Evolutionary conservation across 768 basidiomycete genomes (phyloP).

Genomic region (Tylopilus subfusipes): DNA sequence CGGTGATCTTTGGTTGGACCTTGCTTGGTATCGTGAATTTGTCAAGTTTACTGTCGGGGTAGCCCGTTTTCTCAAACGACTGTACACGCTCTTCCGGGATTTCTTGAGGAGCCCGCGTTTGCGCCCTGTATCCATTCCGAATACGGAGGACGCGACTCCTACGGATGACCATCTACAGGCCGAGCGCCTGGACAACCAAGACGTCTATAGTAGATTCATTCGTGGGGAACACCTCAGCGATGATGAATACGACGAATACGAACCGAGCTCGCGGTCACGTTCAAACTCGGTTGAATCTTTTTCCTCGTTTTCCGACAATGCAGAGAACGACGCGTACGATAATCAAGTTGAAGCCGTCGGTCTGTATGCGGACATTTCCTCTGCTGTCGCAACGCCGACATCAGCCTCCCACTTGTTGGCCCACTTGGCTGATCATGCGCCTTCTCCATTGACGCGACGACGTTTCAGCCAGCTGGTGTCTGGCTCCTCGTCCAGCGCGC

Average conservation of each 20-base stretch:
- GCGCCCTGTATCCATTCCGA: conserved; percentile 2
- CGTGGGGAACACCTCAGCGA: conserved; percentile 54
- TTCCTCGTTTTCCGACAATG: conserved; percentile 28
- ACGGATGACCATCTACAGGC: conserved; percentile 5
- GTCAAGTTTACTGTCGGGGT: conserved; percentile 32
- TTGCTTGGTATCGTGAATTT: conserved; percentile 40
- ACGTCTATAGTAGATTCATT: conserved; percentile 55
- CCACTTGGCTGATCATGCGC: conserved; percentile 44
- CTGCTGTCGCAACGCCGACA: conserved; percentile 28
- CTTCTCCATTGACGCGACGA: conserved; percentile 48
- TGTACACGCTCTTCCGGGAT: conserved; percentile 15
- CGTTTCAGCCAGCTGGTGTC: conserved; percentile 41
- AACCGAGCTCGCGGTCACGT: conserved; percentile 21
- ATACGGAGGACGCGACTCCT: conserved; percentile 1
- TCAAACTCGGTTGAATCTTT: conserved; percentile 18
- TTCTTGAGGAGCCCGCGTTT: conserved; percentile 18
- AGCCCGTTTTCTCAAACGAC: conserved; percentile 25
- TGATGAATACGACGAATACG: conserved; percentile 44
- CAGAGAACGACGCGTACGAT: conserved; percentile 30
- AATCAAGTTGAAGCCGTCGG: conserved; percentile 40
- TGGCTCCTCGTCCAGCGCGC: conserved; percentile 9
- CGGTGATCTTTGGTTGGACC: conserved; percentile 39
- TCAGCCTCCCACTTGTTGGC: conserved; percentile 50
- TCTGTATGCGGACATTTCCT: conserved; percentile 55
- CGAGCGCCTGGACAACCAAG: conserved; percentile 31